Percentiles rank a stretch among this genome's conserved stretches.
These are phyloP conservation scores for Pleurotus platypus DNA, from an alignment of 768 basidiomycete species.

Conservation along the genomic window DNA sequence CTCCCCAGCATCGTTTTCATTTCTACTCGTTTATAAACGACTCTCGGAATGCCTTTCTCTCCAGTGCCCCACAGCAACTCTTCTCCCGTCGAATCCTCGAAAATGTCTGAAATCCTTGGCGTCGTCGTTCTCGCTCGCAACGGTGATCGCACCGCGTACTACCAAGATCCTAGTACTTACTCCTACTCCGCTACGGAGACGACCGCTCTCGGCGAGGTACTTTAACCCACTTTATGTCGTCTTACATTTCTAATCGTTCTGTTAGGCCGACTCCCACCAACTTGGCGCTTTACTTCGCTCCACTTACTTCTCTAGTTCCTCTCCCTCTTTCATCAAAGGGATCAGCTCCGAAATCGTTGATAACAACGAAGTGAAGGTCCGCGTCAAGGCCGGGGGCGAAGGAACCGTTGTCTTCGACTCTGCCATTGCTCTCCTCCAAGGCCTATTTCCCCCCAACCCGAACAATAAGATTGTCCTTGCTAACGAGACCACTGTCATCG, in stretches of 20 bases:
- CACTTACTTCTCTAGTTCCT: slow-evolving; percentile 63
- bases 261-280: slow-evolving; percentile 61
- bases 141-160: slow-evolving; percentile 67
- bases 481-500: slow-evolving; percentile 66
- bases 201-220: slow-evolving; percentile 73
- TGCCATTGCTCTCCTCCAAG: slow-evolving; percentile 80
- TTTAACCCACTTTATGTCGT: neutral
- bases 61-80: slow-evolving; percentile 15
- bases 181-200: slow-evolving; percentile 59
- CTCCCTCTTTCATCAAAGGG: slow-evolving; percentile 64
- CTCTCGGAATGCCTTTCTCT: neutral
- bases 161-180: slow-evolving; percentile 72
- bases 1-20: slow-evolving; percentile 6
- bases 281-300: slow-evolving; percentile 62
- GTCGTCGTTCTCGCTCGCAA: slow-evolving; percentile 77
- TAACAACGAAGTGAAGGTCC: slow-evolving; percentile 69
- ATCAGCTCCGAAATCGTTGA: slow-evolving; percentile 68
- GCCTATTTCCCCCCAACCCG: slow-evolving; percentile 78
- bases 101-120: slow-evolving; percentile 64
- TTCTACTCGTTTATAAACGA: slow-evolving; percentile 3
- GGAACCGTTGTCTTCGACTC: slow-evolving; percentile 87
- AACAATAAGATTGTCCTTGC: slow-evolving; percentile 74
- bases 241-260: slow-evolving; percentile 10
- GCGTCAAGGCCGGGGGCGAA: slow-evolving; percentile 82
- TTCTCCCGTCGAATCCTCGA: slow-evolving; percentile 13